Evolutionary conservation across 2,329 filamentous ascomycete genomes (phyloP).

Genomic region (Trichoderma atrobrunneum): DNA sequence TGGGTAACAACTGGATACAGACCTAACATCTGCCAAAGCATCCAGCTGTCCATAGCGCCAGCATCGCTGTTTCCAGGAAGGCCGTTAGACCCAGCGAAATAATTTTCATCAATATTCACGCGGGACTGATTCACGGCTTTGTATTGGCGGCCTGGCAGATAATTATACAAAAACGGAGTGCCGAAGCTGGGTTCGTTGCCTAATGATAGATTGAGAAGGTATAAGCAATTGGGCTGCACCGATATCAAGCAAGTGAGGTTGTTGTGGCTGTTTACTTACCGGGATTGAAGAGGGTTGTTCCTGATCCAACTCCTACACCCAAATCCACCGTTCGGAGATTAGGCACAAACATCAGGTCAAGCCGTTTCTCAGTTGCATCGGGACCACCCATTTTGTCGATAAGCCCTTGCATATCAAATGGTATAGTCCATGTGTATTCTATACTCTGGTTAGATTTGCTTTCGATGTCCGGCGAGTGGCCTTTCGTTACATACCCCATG

Average conservation of each 20-base stretch:
- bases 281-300: slow-evolving; percentile 29
- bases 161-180: slow-evolving; percentile 57
- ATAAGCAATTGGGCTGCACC: background rate
- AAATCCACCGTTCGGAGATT: slow-evolving; percentile 46
- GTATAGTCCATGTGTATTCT: slow-evolving; percentile 56
- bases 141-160: slow-evolving; percentile 46
- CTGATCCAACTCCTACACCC: slow-evolving; percentile 16
- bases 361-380: slow-evolving; percentile 47
- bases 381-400: slow-evolving; percentile 52
- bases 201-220: slow-evolving; percentile 24
- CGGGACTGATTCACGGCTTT: slow-evolving; percentile 50
- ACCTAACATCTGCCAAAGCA: slow-evolving; percentile 55
- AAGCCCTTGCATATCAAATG: slow-evolving; percentile 55
- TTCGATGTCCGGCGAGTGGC: slow-evolving; percentile 34
- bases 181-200: slow-evolving; percentile 58
- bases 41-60: slow-evolving; percentile 58
- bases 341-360: slow-evolving; percentile 37
- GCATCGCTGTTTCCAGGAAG: slow-evolving; percentile 59
- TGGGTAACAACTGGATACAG: slow-evolving; percentile 57
- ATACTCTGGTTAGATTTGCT: slow-evolving; percentile 44
- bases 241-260: slow-evolving; percentile 17
- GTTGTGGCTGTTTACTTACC: slow-evolving; percentile 33
- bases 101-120: slow-evolving; percentile 47
- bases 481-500: background rate
- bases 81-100: slow-evolving; percentile 36